Evolutionary conservation across 352 stramenopile species (phyloP), one percentile per base, ranked within the genome.

Genomic region (Globisporangium cederbergense): DNA sequence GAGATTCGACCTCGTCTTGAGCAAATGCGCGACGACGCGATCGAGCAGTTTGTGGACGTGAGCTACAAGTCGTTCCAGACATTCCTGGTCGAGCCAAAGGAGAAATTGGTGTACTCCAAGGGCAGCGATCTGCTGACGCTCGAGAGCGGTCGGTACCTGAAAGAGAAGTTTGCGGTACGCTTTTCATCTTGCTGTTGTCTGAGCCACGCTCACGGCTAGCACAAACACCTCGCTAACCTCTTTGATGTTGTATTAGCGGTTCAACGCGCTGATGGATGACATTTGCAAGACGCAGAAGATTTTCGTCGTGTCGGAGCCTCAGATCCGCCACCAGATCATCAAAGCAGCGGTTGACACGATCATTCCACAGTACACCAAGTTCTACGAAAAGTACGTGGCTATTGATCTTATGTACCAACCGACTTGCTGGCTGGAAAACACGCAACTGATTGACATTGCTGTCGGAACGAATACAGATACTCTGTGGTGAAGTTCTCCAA

Each of bases 401-500:
- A 38, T 22, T 54, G 22, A 6, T 20, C 16, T 36, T 14, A 25
- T 9, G 3, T 38, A 16, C 18, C 25, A 30, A 7, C 11, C 47
- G n/a, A 54, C 10, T 13, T 36, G 10, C 2, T 25, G 32, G 30
- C 36, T 28, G 25, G 25, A 28, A 46, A 13, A 45, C 10, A 14
- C 38, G 9, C 11, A 1, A 10, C 16, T 55, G 22, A 16, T 69
- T 47, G 18, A 34, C 32, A 45, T 43, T 14, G 52, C 42, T 45
- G 18, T 30, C 16, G 20, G 25, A 61, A 55, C 36, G 18, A 34
- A 54, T 14, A 20, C 36, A 94, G 86, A 64, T 98, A 97, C 76
- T 97, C 89, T 9, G 71, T 77, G 11, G 78, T 98, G 55, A 88
- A 96, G 40, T 97, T 97, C 60, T 96, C 90, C n/a, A 96, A 92